A percentile compares a stretch with the other conserved stretches of the same genome.
These are phyloP conservation scores for Pichia sp. DNA, from an alignment of 1,139 yeast genomes.

Conservation along the genomic window DNA sequence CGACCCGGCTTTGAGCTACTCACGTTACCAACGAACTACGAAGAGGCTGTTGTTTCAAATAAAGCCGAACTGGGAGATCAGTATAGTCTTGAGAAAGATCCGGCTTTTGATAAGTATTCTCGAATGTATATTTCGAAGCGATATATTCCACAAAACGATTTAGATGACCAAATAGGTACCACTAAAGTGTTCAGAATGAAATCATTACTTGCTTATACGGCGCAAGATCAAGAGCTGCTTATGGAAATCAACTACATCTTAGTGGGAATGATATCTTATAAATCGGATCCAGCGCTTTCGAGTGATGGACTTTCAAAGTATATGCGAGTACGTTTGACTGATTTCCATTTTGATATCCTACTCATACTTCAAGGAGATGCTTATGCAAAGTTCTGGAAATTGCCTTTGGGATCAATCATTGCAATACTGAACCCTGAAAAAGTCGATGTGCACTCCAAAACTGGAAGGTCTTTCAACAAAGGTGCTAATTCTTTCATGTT, in stretches of 20 bases:
- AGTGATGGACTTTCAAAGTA: slow-evolving; percentile 47
- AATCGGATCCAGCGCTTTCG: slow-evolving; percentile 50
- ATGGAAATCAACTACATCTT: slow-evolving; percentile 75
- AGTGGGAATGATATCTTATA: slow-evolving; percentile 60
- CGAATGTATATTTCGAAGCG: slow-evolving; percentile 41
- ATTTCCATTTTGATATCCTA: slow-evolving; percentile 60
- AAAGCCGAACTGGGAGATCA: neutral
- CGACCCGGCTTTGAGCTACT: slow-evolving; percentile 9
- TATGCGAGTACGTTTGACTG: slow-evolving; percentile 62
- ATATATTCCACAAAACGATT: slow-evolving; percentile 38
- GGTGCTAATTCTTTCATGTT: slow-evolving; percentile 46
- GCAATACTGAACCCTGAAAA: slow-evolving; percentile 71
- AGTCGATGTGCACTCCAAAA: slow-evolving; percentile 22
- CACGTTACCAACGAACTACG: slow-evolving; percentile 7
- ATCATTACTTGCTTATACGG: slow-evolving; percentile 52
- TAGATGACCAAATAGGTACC: slow-evolving; percentile 38
- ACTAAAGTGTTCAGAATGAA: slow-evolving; percentile 53
- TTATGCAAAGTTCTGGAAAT: slow-evolving; percentile 65
- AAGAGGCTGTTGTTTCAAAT: slow-evolving; percentile 11
- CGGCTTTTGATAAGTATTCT: slow-evolving; percentile 25
- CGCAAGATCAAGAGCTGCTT: slow-evolving; percentile 45
- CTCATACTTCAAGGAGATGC: slow-evolving; percentile 56
- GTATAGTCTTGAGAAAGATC: slow-evolving; percentile 14
- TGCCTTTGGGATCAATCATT: slow-evolving; percentile 69
- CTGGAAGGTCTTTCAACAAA: slow-evolving; percentile 9